Evolutionary conservation across 2,329 filamentous ascomycete genomes (phyloP).

Genomic region (Didymella sp.): DNA sequence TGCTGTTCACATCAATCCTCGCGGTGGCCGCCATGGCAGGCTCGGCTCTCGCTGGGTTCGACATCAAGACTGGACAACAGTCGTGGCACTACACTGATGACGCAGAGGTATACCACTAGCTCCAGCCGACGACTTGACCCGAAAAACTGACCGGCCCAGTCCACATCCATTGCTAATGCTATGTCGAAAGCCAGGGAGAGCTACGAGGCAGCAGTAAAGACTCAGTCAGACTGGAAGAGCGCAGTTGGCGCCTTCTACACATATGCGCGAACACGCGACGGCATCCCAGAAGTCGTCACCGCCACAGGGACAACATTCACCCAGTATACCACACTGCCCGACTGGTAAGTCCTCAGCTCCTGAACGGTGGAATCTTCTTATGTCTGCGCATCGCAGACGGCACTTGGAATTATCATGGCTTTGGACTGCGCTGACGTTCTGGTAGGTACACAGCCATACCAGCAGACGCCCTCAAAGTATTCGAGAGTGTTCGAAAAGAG

Average conservation of each 20-base stretch:
- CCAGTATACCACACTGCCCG: constrained; percentile 9
- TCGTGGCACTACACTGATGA: constrained; percentile 10
- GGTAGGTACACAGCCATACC: constrained; percentile 17
- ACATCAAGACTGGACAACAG: constrained; percentile 10
- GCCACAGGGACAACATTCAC: constrained; percentile 11
- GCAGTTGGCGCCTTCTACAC: constrained; percentile 15
- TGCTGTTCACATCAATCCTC: constrained; percentile 3
- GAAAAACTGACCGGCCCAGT: too few species aligned
- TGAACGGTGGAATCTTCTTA: too few species aligned
- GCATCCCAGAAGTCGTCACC: constrained; percentile 11
- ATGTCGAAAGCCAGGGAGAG: constrained; percentile 10
- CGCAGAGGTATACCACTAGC: constrained; percentile 3
- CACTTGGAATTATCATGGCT: neutral
- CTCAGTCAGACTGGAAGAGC: constrained; percentile 9
- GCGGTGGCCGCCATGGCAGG: constrained; percentile 1
- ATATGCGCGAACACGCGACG: constrained; percentile 17
- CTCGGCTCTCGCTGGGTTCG: constrained; percentile 9
- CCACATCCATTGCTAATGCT: constrained; percentile 10
- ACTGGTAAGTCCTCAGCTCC: constrained; percentile 6
- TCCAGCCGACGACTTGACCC: too few species aligned
- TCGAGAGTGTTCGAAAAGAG: constrained; percentile 14
- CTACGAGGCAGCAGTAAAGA: constrained; percentile 3
- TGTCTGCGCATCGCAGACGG: neutral
- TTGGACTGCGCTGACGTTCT: neutral
- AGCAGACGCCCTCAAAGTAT: constrained; percentile 11